Conservation (phyloP, 768 basidiomycete genomes). For the Kwoniella sp. region DNA sequence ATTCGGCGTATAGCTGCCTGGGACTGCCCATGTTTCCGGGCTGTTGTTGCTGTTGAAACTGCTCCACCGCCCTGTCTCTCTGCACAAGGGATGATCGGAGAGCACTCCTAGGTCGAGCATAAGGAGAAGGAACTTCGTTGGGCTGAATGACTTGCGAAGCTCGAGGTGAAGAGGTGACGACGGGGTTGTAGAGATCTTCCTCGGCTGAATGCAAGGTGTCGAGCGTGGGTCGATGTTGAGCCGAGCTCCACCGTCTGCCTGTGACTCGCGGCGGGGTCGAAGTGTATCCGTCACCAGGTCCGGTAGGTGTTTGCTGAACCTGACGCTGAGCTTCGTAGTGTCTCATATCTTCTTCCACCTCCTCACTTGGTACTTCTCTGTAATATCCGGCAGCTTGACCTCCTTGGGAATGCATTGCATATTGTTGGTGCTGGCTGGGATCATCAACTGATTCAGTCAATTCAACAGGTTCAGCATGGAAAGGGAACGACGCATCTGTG, state of each 20-base stretch:
- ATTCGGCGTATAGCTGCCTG: constrained; percentile 1
- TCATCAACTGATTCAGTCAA: constrained; percentile 14
- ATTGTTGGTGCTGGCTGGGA: background rate
- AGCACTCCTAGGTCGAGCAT: constrained; percentile 21
- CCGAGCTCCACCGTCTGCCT: constrained; percentile 16
- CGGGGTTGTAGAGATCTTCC: constrained; percentile 15
- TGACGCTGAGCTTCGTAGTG: background rate
- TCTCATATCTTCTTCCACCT: background rate
- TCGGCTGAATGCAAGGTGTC: constrained; percentile 24
- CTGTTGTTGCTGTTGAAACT: background rate
- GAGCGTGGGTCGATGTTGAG: constrained; percentile 31
- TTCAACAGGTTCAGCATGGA: constrained; percentile 21
- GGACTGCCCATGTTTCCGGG: constrained; percentile 2
- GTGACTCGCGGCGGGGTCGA: constrained; percentile 22
- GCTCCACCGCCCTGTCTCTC: background rate
- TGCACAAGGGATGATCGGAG: constrained; percentile 26
- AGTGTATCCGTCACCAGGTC: constrained; percentile 20
- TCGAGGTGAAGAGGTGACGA: constrained; percentile 14
- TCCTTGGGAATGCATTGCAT: background rate
- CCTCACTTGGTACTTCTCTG: constrained; percentile 4
- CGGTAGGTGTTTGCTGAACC: background rate
- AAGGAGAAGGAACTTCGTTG: constrained; percentile 11
- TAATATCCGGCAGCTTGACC: constrained; percentile 1
- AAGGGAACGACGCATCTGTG: constrained; percentile 9
- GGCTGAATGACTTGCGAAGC: background rate